Evolutionary conservation across 768 basidiomycete genomes (phyloP).

Genomic region (Pilatotrama ljubarskyi): DNA sequence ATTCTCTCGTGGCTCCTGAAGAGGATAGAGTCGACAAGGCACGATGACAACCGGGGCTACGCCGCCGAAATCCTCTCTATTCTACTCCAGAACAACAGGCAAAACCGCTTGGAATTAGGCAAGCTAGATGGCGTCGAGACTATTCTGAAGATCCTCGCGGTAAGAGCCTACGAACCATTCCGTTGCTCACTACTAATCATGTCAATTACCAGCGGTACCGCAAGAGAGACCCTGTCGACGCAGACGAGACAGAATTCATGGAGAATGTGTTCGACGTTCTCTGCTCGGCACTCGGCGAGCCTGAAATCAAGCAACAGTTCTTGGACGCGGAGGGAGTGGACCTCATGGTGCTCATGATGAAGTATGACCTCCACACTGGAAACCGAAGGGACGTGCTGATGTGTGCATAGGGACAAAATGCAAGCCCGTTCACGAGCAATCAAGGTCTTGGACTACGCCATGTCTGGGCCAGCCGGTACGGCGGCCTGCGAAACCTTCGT

Average conservation of each 20-base stretch:
- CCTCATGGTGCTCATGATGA: constrained; percentile 98
- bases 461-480: constrained; percentile 74
- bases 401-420: constrained; percentile 65
- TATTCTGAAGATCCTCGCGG: constrained; percentile 75
- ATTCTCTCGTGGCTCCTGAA: constrained; percentile 79
- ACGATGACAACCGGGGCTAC: constrained; percentile 92
- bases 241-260: constrained; percentile 97
- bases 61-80: constrained; percentile 94
- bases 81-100: constrained; percentile 70
- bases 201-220: constrained; percentile 71
- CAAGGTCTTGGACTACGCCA: constrained; percentile 88
- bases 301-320: constrained; percentile 77
- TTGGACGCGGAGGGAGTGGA: constrained; percentile 92
- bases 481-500: constrained; percentile 82
- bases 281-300: constrained; percentile 82
- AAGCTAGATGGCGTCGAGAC: constrained; percentile 78
- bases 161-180: constrained; percentile 41
- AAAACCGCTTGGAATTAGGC: constrained; percentile 68
- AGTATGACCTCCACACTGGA: constrained; percentile 48
- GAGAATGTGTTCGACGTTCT: constrained; percentile 92
- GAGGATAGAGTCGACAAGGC: constrained; percentile 67
- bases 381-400: background rate
- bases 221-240: constrained; percentile 75
- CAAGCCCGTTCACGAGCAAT: constrained; percentile 81
- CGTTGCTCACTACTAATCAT: background rate